Conservation (phyloP, 176 grass and related monocot species). For the Bolboschoenus planiculmis region DNA sequence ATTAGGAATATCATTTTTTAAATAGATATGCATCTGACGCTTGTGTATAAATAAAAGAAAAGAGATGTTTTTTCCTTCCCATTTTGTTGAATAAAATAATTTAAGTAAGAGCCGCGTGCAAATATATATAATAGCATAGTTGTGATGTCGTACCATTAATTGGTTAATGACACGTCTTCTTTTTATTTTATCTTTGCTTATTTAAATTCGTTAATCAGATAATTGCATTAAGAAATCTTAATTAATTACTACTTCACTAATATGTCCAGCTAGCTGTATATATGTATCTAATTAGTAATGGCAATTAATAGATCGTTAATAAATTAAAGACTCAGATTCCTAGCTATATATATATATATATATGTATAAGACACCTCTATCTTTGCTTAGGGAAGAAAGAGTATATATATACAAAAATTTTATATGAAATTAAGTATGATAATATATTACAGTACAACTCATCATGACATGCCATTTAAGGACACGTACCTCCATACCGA, state of each 20-base stretch:
- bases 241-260: background rate
- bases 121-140: too few relatives aligned
- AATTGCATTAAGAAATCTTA: background rate
- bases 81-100: too few relatives aligned
- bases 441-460: background rate
- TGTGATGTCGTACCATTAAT: too few relatives aligned
- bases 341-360: too few relatives aligned
- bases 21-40: too few relatives aligned
- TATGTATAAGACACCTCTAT: background rate
- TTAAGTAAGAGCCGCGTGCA: too few relatives aligned
- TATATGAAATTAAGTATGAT: background rate
- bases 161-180: background rate
- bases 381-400: too few relatives aligned
- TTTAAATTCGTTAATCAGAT: background rate
- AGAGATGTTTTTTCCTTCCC: too few relatives aligned
- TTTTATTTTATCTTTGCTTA: background rate
- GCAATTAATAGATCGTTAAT: background rate
- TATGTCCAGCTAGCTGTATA: background rate
- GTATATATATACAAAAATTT: too few relatives aligned
- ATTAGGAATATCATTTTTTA: too few relatives aligned
- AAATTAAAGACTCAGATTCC: background rate
- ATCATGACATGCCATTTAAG: background rate
- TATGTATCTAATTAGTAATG: background rate
- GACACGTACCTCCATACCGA: background rate
- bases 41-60: too few relatives aligned